Base-by-base conservation (phyloP, 768 basidiomycete genomes). In the Leccinum sublutescens region DNA sequence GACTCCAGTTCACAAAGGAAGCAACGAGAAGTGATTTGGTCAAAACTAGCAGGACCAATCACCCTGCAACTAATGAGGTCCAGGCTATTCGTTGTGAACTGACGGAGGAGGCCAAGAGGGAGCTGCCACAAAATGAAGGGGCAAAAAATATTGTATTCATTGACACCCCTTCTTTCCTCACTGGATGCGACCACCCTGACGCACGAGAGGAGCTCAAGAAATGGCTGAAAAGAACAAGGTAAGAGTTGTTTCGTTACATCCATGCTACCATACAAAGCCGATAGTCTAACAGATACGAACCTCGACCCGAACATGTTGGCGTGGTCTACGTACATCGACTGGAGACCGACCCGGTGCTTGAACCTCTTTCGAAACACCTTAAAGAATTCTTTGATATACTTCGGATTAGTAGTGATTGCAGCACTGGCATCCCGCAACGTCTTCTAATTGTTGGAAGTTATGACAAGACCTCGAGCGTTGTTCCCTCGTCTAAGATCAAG, bases 161-260 rank as follows among this genome's bases (percentile, higher is more conserved):
- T 17, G 68, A 69, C 38, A 68, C 64, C 0, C 68, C 68, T 19
- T 69, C 67, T 1, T 69, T 68, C 33, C 52, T 56, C 48, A 67
- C 66, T 2, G 66, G 23, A 33, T 50, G 43, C 4, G 33, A 52
- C 12, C 12, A 51, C 15, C 50, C 34, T 4, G 54, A 67, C 47
- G 53, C 66, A 11, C 34, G 25, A 15, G 15, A 34, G 11, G 56
- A 59, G 59, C 23, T 70, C 2, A 7, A 3, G 0, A n/a, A 27
- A 9, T 64, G 65, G 63, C 3, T 60, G 1, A 10, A 10, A 1
- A 25, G 10, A 33, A 48, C 43, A 50, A 17, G 12, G 65, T 58
- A 29, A 48, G 52, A 12, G 19, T 27, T 9, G 2, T 23, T 23
- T 3, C 3, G 3, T 23, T 23, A 23, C 23, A 3, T 23, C 23